Evolutionary conservation across 495 filamentous ascomycete species (phyloP).

Genomic region (Podospora bellae-mahoneyi): DNA sequence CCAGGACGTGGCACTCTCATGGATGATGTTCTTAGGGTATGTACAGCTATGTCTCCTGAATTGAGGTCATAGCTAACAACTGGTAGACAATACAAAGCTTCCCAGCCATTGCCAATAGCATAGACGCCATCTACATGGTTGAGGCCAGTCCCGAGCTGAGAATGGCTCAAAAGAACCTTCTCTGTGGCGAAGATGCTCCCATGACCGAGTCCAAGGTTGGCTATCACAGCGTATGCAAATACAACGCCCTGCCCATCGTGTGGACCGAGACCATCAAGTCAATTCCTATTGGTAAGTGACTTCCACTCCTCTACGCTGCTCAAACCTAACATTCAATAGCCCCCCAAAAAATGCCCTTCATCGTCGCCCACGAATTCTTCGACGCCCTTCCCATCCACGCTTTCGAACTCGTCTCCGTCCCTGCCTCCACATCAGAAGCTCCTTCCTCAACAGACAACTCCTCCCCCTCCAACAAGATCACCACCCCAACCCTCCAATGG

Average conservation of each 20-base stretch:
- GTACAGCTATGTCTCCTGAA: constrained; percentile 22
- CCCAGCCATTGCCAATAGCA: constrained; percentile 66
- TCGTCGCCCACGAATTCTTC: constrained; percentile 97
- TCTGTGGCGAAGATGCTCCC: constrained; percentile 71
- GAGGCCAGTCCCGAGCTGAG: constrained; percentile 79
- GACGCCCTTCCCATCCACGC: constrained; percentile 97
- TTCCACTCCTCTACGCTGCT: constrained; percentile 9
- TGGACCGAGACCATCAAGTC: constrained; percentile 90
- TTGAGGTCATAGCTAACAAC: background rate
- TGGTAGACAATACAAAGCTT: constrained; percentile 78
- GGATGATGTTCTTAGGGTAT: constrained; percentile 90
- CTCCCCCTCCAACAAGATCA: constrained; percentile 44
- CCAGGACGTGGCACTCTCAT: constrained; percentile 94
- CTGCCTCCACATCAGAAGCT: constrained; percentile 42
- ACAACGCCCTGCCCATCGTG: constrained; percentile 64
- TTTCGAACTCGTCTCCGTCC: constrained; percentile 67
- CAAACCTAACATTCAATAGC: constrained; percentile 28
- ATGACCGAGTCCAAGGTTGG: constrained; percentile 73
- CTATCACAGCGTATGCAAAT: constrained; percentile 71
- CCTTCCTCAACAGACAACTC: constrained; percentile 41
- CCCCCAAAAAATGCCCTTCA: constrained; percentile 74
- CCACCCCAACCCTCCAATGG: constrained; percentile 63
- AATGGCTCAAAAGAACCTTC: constrained; percentile 69
- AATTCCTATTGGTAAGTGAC: constrained; percentile 54
- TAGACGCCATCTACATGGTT: constrained; percentile 85